These are phyloP conservation scores for Letharia lupina DNA, from an alignment of 495 filamentous ascomycete genomes.

Conservation along the genomic window DNA sequence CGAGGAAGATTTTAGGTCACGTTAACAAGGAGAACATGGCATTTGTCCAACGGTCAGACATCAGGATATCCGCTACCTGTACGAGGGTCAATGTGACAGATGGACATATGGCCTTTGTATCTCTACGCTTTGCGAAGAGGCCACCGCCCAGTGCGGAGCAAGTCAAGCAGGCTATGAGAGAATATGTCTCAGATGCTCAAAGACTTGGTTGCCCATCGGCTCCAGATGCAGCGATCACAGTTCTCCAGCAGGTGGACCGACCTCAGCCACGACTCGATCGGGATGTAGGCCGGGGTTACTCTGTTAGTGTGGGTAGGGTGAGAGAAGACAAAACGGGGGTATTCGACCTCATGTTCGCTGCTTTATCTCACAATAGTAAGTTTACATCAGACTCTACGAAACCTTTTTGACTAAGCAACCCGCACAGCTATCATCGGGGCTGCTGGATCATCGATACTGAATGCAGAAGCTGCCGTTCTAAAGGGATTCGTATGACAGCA, in stretches of 20 bases:
- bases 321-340: conserved; percentile 65
- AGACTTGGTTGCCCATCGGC: conserved; percentile 68
- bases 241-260: conserved; percentile 71
- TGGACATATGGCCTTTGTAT: conserved; percentile 77
- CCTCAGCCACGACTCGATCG: conserved; percentile 82
- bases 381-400: conserved; percentile 11
- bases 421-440: conserved; percentile 75
- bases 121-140: conserved; percentile 57
- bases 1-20: conserved; percentile 71
- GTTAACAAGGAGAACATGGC: conserved; percentile 57
- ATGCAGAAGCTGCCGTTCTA: conserved; percentile 85
- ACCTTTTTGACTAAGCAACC: conserved; percentile 16
- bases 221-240: conserved; percentile 60
- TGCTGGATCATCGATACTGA: conserved; percentile 87
- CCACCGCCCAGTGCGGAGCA: conserved; percentile 51
- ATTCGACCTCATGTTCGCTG: conserved; percentile 76
- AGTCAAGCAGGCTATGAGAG: conserved; percentile 58
- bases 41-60: conserved; percentile 52
- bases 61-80: conserved; percentile 69
- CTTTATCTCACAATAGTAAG: conserved; percentile 76
- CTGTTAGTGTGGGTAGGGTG: conserved; percentile 72
- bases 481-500: conserved; percentile 66
- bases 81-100: conserved; percentile 78
- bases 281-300: conserved; percentile 64
- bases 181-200: conserved; percentile 69